phyloP scores from a whole-genome alignment of 495 filamentous ascomycete genomes.

The Xylaria nigripes region DNA sequence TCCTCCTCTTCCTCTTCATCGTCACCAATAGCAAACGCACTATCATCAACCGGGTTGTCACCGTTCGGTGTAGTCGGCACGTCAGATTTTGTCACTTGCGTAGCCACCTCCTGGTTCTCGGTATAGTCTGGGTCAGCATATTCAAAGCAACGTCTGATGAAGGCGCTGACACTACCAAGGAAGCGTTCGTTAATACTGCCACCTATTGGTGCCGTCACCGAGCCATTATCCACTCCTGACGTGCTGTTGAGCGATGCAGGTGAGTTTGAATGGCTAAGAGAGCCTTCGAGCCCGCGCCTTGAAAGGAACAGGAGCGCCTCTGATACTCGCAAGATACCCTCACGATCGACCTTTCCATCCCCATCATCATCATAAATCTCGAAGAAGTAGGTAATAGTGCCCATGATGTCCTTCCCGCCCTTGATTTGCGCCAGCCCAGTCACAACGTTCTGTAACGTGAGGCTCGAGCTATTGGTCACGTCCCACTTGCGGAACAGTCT shows the following conservation, averaged over 20 bases:
- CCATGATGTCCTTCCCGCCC: conserved; percentile 91
- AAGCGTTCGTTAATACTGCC: conserved; percentile 64
- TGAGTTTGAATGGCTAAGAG: conserved; percentile 46
- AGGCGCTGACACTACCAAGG: conserved; percentile 83
- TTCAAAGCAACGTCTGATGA: conserved; percentile 94
- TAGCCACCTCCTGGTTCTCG: conserved; percentile 38
- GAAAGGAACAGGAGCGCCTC: conserved; percentile 92
- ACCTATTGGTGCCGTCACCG: conserved; percentile 29
- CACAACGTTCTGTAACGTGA: conserved; percentile 86
- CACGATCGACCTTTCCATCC: conserved; percentile 89
- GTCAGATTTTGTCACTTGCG: conserved; percentile 12
- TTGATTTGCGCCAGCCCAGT: conserved; percentile 83
- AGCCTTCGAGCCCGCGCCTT: conserved; percentile 71
- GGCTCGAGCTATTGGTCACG: conserved; percentile 57
- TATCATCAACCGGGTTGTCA: conserved; percentile 21
- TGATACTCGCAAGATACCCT: conserved; percentile 90
- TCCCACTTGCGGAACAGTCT: conserved; percentile 88
- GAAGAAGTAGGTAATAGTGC: conserved; percentile 94
- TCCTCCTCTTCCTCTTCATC: conserved; percentile 58
- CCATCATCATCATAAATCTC: conserved; percentile 90
- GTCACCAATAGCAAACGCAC: conserved; percentile 71
- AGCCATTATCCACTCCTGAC: conserved; percentile 21
- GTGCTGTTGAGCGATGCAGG: conserved; percentile 28
- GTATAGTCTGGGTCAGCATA: conserved; percentile 92
- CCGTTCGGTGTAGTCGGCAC: conserved; percentile 15